A percentile compares a stretch with the other conserved stretches of the same genome.
These are phyloP conservation scores for Crassisporium funariophilum DNA, from an alignment of 768 basidiomycete species.

Conservation along the genomic window DNA sequence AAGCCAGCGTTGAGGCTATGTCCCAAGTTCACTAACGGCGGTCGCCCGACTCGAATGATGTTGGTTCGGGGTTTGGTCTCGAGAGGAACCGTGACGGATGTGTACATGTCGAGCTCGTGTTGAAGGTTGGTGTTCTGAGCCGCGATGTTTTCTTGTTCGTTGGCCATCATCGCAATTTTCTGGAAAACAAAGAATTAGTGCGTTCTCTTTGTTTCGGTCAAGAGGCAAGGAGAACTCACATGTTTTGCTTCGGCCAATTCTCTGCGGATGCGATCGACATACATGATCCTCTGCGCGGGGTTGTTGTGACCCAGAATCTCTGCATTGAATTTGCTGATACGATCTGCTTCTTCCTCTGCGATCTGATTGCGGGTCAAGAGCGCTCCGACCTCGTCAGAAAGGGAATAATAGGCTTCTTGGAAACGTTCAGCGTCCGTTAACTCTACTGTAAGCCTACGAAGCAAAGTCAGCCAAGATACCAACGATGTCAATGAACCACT, in stretches of 20 bases:
- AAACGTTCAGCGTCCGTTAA: slow-evolving; percentile 64
- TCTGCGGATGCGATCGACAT: slow-evolving; percentile 79
- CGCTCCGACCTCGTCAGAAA: slow-evolving; percentile 63
- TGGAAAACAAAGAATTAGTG: slow-evolving; percentile 21
- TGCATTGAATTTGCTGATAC: slow-evolving; percentile 81
- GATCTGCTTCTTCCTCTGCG: slow-evolving; percentile 76
- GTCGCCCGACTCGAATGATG: slow-evolving; percentile 52
- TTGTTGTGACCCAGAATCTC: slow-evolving; percentile 85
- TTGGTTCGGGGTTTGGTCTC: slow-evolving; percentile 56
- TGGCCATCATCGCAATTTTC: slow-evolving; percentile 50
- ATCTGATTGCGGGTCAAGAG: slow-evolving; percentile 72
- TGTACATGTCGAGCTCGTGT: slow-evolving; percentile 62
- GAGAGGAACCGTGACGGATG: slow-evolving; percentile 51
- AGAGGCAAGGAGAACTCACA: slow-evolving; percentile 41
- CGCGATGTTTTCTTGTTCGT: slow-evolving; percentile 50
- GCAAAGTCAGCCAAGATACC: slow-evolving; percentile 1
- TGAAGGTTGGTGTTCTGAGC: slow-evolving; percentile 48
- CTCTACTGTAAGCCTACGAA: slow-evolving; percentile 45
- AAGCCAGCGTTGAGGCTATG: slow-evolving; percentile 35
- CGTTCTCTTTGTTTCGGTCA: not conserved
- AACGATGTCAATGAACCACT: slow-evolving; percentile 25
- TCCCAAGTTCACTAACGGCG: slow-evolving; percentile 47
- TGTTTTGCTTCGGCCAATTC: slow-evolving; percentile 83
- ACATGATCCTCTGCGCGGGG: slow-evolving; percentile 82
- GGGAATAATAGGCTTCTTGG: slow-evolving; percentile 68